Conservation (phyloP, 495 filamentous ascomycete species). For the Baudoinia panamericana region DNA sequence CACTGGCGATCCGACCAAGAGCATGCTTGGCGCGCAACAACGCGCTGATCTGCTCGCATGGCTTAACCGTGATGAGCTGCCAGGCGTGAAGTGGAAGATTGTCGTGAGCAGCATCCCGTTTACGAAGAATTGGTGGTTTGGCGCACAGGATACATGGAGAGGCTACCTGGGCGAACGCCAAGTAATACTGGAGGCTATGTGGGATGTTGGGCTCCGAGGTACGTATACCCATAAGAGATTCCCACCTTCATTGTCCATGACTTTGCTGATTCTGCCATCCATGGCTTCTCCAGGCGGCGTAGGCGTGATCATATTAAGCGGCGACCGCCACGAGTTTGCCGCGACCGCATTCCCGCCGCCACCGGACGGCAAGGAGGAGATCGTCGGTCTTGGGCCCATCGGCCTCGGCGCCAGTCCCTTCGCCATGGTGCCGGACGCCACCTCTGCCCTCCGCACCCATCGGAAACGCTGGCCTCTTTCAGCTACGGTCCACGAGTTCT, state of each 20-base stretch:
- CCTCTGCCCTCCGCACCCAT: constrained; percentile 24
- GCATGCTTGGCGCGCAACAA: constrained; percentile 75
- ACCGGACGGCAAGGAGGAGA: constrained; percentile 21
- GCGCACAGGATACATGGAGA: constrained; percentile 78
- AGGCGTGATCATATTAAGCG: constrained; percentile 73
- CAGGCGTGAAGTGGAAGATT: constrained; percentile 85
- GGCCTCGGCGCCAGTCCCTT: constrained; percentile 12
- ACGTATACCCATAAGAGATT: too few species aligned
- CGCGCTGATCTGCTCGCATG: constrained; percentile 66
- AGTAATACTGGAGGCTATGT: constrained; percentile 76
- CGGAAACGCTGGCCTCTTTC: constrained; percentile 39
- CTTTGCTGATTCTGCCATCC: too few species aligned
- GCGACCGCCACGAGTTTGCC: constrained; percentile 90
- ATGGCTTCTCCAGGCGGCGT: too few species aligned
- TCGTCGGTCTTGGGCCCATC: constrained; percentile 12
- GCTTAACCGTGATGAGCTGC: constrained; percentile 52
- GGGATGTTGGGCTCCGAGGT: constrained; percentile 56
- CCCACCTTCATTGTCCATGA: too few species aligned
- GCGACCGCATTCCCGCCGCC: constrained; percentile 79
- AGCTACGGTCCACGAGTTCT: constrained; percentile 71
- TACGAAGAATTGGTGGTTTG: constrained; percentile 89
- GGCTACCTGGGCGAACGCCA: constrained; percentile 71
- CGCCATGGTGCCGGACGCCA: constrained; percentile 2
- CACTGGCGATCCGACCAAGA: constrained; percentile 46
- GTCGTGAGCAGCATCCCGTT: constrained; percentile 79